Conservation (phyloP, 768 basidiomycete species). For the Pholiota molesta region DNA sequence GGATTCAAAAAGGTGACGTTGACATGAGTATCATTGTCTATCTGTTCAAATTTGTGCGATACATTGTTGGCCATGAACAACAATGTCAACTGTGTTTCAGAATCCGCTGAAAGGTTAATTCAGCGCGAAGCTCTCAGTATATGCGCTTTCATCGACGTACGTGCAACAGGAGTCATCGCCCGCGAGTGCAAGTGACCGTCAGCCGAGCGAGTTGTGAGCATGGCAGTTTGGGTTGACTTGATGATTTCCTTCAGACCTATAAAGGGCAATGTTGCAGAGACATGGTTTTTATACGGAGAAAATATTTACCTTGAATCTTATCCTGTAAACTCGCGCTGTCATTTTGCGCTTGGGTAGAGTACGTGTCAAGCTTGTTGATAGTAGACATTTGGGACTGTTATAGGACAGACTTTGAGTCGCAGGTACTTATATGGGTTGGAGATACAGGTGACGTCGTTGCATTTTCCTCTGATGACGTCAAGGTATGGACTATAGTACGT, state of each 20-base stretch:
- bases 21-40: constrained; percentile 73
- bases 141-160: constrained; percentile 39
- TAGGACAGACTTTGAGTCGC: not conserved
- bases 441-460: not conserved
- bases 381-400: constrained; percentile 15
- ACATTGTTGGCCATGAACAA: constrained; percentile 76
- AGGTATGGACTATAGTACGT: not conserved
- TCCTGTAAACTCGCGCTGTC: constrained; percentile 57
- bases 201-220: constrained; percentile 75
- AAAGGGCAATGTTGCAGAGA: not conserved
- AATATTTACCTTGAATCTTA: constrained; percentile 60
- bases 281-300: not conserved
- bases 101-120: constrained; percentile 25
- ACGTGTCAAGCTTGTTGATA: constrained; percentile 64
- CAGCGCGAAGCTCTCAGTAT: not conserved
- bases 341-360: constrained; percentile 66
- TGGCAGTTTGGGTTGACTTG: constrained; percentile 64
- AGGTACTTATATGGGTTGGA: not conserved
- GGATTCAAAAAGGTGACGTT: constrained; percentile 81
- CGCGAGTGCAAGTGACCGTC: constrained; percentile 77
- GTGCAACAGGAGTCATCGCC: constrained; percentile 75
- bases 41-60: constrained; percentile 76
- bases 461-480: not conserved
- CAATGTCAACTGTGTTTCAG: constrained; percentile 54
- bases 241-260: constrained; percentile 68